Percentiles rank a stretch among this genome's conserved stretches.
These are phyloP conservation scores for Ganoderma boninense DNA, from an alignment of 1,284 basidiomycete species.

Conservation along the genomic window DNA sequence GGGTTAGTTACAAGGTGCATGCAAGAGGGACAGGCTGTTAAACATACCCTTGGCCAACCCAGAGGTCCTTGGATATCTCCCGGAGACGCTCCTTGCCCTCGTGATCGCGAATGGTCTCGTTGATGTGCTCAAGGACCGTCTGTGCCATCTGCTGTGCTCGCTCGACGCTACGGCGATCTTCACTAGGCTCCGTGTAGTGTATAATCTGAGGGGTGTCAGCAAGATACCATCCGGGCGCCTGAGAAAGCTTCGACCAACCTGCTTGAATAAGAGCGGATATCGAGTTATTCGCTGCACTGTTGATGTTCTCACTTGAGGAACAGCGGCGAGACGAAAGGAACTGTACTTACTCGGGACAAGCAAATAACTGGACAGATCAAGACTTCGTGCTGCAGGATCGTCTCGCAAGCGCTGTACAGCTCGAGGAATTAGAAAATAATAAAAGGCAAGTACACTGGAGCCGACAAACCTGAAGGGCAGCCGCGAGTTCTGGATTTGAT, in stretches of 20 bases:
- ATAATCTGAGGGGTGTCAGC: conserved; percentile 63
- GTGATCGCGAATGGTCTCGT: conserved; percentile 89
- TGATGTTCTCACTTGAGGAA: background rate
- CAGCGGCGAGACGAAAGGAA: background rate
- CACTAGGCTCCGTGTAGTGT: conserved; percentile 75
- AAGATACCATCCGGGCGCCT: too few relatives aligned
- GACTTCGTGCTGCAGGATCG: conserved; percentile 79
- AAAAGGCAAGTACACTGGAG: background rate
- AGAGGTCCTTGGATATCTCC: conserved; percentile 80
- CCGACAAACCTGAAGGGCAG: conserved; percentile 65
- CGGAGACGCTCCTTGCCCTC: conserved; percentile 81
- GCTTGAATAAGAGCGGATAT: conserved; percentile 89
- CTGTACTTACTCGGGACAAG: conserved; percentile 84
- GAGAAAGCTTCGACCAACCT: conserved; percentile 51
- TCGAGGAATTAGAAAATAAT: too few relatives aligned
- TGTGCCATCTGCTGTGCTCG: conserved; percentile 73
- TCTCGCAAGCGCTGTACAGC: conserved; percentile 79
- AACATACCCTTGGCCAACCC: conserved; percentile 82
- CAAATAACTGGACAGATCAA: conserved; percentile 92
- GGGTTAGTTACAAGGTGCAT: background rate
- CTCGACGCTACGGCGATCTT: conserved; percentile 64
- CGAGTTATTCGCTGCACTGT: conserved; percentile 95
- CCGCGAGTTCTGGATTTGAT: conserved; percentile 69
- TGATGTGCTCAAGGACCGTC: conserved; percentile 80
- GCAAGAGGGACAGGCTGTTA: background rate